phyloP scores from a whole-genome alignment of 805 yeast genomes.

The Lipomyces orientalis region DNA sequence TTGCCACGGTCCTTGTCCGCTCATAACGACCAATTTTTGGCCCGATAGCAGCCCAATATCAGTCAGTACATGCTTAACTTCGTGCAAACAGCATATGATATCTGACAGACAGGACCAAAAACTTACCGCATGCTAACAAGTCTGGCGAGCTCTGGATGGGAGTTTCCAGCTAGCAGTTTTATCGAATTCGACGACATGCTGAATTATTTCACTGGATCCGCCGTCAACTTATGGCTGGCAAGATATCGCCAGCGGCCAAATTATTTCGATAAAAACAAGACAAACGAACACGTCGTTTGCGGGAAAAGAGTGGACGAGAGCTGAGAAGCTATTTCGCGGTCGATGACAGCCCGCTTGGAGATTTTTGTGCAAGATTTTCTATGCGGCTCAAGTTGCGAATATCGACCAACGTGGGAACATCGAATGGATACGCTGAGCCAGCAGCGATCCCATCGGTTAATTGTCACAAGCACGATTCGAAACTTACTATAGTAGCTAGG shows the following conservation, averaged over 20 bases:
- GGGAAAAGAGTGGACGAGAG: too few relatives aligned
- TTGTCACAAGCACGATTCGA: not conserved
- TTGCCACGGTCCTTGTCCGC: not conserved
- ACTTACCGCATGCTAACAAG: constrained; percentile 60
- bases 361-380: too few relatives aligned
- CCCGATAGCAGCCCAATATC: not conserved
- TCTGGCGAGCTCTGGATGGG: constrained; percentile 81
- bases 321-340: too few relatives aligned
- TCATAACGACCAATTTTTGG: not conserved
- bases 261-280: not conserved
- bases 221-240: not conserved
- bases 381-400: too few relatives aligned
- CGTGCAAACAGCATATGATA: not conserved
- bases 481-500: not conserved
- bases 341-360: too few relatives aligned
- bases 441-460: not conserved
- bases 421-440: not conserved
- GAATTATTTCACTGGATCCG: not conserved
- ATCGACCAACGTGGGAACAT: not conserved
- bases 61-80: not conserved
- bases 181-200: constrained; percentile 55
- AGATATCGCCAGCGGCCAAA: not conserved
- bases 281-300: too few relatives aligned
- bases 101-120: not conserved
- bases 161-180: constrained; percentile 60